Evolutionary conservation across 257 asterid species (phyloP), one percentile per base, ranked within the genome.

Genomic region (Gentiana dahurica): DNA sequence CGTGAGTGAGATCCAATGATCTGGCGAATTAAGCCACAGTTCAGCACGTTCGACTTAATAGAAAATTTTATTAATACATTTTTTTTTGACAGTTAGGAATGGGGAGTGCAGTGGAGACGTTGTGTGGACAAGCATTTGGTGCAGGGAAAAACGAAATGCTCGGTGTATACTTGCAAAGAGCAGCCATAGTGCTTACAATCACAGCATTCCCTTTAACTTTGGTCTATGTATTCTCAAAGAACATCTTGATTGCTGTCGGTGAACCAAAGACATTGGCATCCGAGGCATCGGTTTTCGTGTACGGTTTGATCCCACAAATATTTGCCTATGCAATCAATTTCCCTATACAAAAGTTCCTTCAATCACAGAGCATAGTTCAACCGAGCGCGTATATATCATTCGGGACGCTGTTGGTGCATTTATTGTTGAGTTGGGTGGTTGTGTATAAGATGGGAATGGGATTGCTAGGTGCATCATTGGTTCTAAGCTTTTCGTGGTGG

Each of bases 101-200:
- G 79, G 79, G 79, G 0, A 74, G 79, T 52, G 79, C 79, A 2
- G 79, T 74, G 58, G 79, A 74, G 51, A 74, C 79, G 0, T 66
- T 74, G 3, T 74, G 79, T 52, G 79, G 79, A 1, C 79, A 74
- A 57, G 73, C 79, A 2, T 74, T 51, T 58, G 76, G 79, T 0
- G 79, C 76, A 6, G 37, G 54, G 0, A 59, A 57, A 13, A 13
- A 51, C n/a, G 73, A 70, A 12, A 70, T 70, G 79, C 3, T 74
- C 3, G 79, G 79, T 1, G 68, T 74, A 0, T 70, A 70, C 48
- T 60, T 74, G 12, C 79, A 74, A 41, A 67, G 76, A 63, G 54
- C 76, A 24, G 51, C 67, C 0, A n/a, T 74, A 2, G 64, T 74
- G 2, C 74, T 74, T n/a, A 35, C 65, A 0, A 1, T 67, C 47